Percentiles rank a stretch among this genome's conserved stretches.
These are phyloP conservation scores for Neoboletus brunneissimus DNA, from an alignment of 768 basidiomycete species.

Conservation along the genomic window DNA sequence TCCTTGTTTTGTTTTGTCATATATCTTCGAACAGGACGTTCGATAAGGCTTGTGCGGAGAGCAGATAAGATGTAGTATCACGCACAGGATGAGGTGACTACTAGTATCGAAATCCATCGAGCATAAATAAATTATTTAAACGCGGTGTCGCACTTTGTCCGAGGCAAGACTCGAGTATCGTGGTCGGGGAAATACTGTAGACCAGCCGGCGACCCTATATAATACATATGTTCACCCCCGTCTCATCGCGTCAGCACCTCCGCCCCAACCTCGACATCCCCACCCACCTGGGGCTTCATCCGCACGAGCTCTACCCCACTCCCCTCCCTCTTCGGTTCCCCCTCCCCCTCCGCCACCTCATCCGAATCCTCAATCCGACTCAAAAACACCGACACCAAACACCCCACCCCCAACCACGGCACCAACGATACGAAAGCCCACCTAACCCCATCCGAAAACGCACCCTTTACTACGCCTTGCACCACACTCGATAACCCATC, in stretches of 20 bases:
- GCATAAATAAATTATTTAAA: neutral
- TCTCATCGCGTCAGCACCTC: neutral
- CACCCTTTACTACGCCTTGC: conserved; percentile 37
- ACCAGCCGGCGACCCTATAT: neutral
- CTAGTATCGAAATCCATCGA: neutral
- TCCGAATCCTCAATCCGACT: conserved; percentile 34
- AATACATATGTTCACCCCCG: neutral
- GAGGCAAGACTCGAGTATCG: neutral
- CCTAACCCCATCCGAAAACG: conserved; percentile 40
- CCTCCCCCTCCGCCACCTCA: neutral
- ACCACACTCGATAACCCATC: conserved; percentile 34
- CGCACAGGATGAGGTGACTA: too few relatives aligned
- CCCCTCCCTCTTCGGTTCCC: neutral
- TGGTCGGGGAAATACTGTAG: neutral
- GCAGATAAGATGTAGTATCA: too few relatives aligned
- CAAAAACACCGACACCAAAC: conserved; percentile 39
- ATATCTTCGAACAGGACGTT: too few relatives aligned
- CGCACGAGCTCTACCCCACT: neutral
- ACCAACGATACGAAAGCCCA: conserved; percentile 48
- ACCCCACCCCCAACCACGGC: conserved; percentile 43
- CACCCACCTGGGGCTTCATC: neutral
- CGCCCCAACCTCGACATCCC: neutral
- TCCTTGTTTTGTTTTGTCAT: neutral
- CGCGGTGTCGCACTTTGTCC: neutral
- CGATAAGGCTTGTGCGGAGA: too few relatives aligned